phyloP scores from a whole-genome alignment of 768 basidiomycete species.

The Clitopilus passeckerianus region DNA sequence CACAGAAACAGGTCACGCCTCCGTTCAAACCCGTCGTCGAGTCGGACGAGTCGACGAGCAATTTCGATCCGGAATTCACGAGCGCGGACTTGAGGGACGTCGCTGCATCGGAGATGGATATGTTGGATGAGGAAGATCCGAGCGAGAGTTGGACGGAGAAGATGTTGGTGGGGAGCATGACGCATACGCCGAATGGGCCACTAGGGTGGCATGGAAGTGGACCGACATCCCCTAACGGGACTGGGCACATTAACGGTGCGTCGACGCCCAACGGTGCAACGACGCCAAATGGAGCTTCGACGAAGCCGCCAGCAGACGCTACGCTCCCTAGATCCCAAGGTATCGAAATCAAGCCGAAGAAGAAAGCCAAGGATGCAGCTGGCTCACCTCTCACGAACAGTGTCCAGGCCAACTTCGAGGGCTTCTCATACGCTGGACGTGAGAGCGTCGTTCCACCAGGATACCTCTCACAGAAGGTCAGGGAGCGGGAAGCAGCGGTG shows the following conservation, averaged over 20 bases:
- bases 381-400: constrained; percentile 81
- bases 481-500: constrained; percentile 47
- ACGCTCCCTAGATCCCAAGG: constrained; percentile 20
- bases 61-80: constrained; percentile 99
- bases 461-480: constrained; percentile 32
- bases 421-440: constrained; percentile 85
- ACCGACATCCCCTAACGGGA: constrained; percentile 11
- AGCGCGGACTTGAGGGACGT: constrained; percentile 80
- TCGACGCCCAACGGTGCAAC: constrained; percentile 8
- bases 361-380: constrained; percentile 37
- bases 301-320: constrained; percentile 4
- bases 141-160: constrained; percentile 65
- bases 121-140: constrained; percentile 57
- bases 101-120: constrained; percentile 47
- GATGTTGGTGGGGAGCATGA: constrained; percentile 31
- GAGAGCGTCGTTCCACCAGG: constrained; percentile 55
- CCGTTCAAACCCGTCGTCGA: constrained; percentile 98
- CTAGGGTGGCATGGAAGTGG: constrained; percentile 30
- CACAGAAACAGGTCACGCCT: constrained; percentile 85
- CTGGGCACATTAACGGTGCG: not conserved
- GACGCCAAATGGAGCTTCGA: constrained; percentile 11
- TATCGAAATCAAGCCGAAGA: constrained; percentile 51
- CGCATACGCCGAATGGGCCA: constrained; percentile 73
- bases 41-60: constrained; percentile 95
- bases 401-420: constrained; percentile 95